Evolutionary conservation across 208 protist genomes (phyloP).

Genomic region (Paratrypanosoma confusum): DNA sequence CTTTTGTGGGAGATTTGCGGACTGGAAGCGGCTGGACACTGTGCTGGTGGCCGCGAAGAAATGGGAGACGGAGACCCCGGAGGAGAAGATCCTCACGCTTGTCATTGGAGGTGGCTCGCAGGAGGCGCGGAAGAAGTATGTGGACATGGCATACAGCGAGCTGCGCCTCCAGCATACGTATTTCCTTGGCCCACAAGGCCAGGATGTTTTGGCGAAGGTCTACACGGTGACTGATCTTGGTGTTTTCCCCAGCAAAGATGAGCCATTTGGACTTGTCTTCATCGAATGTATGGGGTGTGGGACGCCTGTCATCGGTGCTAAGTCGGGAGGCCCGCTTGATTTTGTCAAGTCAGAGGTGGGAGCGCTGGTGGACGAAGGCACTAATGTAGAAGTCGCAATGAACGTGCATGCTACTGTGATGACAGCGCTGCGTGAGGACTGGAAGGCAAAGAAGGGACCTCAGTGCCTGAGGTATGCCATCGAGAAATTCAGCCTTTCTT

Average conservation of each 20-base stretch:
- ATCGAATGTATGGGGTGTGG: slow-evolving; percentile 77
- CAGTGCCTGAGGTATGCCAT: slow-evolving; percentile 41
- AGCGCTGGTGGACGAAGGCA: slow-evolving; percentile 51
- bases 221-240: slow-evolving; percentile 46
- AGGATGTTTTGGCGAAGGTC: slow-evolving; percentile 41
- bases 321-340: slow-evolving; percentile 67
- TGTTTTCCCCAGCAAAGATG: slow-evolving; percentile 68
- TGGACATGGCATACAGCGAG: slow-evolving; percentile 52
- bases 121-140: slow-evolving; percentile 36
- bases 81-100: slow-evolving; percentile 35
- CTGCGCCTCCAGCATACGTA: slow-evolving; percentile 50
- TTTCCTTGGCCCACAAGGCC: slow-evolving; percentile 56
- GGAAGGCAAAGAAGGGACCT: slow-evolving; percentile 58
- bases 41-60: slow-evolving; percentile 39
- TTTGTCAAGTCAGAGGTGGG: slow-evolving; percentile 60
- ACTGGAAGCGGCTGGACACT: slow-evolving; percentile 62
- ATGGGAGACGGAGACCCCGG: slow-evolving; percentile 57
- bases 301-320: slow-evolving; percentile 63
- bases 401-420: slow-evolving; percentile 34
- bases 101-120: slow-evolving; percentile 48
- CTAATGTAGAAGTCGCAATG: slow-evolving; percentile 32
- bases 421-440: slow-evolving; percentile 48
- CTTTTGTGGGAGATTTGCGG: slow-evolving; percentile 65
- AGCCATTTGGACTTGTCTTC: slow-evolving; percentile 70
- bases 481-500: slow-evolving; percentile 37